Evolutionary conservation across 345 rosid species (phyloP).

Genomic region (Linum tenue): DNA sequence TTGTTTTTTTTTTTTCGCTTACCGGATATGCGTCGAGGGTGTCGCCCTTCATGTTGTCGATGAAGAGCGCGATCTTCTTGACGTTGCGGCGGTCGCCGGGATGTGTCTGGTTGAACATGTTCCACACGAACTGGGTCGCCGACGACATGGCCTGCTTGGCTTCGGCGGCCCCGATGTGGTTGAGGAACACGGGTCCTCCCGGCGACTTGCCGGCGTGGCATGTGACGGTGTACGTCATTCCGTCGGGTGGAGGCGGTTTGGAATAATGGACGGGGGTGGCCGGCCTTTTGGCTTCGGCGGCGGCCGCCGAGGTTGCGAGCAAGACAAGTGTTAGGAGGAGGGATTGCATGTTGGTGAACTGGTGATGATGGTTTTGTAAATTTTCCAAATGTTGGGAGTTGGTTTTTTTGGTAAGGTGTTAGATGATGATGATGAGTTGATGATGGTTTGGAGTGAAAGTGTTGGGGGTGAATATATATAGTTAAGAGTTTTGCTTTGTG

Average conservation of each 20-base stretch:
- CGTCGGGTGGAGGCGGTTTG: conserved; percentile 6
- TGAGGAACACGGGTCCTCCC: conserved; percentile 29
- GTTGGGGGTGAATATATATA: neutral
- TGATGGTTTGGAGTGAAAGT: neutral
- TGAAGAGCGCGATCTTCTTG: conserved; percentile 17
- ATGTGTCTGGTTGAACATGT: conserved; percentile 23
- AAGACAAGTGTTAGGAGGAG: neutral
- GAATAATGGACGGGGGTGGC: neutral
- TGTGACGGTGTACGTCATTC: conserved; percentile 30
- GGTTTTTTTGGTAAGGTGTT: neutral
- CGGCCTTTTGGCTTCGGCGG: neutral
- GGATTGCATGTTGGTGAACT: neutral
- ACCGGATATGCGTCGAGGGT: conserved; percentile 9
- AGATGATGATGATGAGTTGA: neutral
- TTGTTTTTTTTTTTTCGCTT: too few relatives aligned
- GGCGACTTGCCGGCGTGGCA: conserved; percentile 21
- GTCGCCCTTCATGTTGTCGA: conserved; percentile 21
- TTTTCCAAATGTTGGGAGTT: too few relatives aligned
- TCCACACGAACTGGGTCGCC: conserved; percentile 33
- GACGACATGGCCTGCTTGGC: conserved; percentile 19
- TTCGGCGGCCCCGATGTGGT: conserved; percentile 25
- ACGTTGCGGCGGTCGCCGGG: conserved; percentile 20
- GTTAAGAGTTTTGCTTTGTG: neutral
- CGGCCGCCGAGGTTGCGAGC: neutral
- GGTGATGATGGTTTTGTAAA: neutral